These are phyloP conservation scores for Aspergillus cavernicola DNA, from an alignment of 495 filamentous ascomycete species.

Conservation along the genomic window DNA sequence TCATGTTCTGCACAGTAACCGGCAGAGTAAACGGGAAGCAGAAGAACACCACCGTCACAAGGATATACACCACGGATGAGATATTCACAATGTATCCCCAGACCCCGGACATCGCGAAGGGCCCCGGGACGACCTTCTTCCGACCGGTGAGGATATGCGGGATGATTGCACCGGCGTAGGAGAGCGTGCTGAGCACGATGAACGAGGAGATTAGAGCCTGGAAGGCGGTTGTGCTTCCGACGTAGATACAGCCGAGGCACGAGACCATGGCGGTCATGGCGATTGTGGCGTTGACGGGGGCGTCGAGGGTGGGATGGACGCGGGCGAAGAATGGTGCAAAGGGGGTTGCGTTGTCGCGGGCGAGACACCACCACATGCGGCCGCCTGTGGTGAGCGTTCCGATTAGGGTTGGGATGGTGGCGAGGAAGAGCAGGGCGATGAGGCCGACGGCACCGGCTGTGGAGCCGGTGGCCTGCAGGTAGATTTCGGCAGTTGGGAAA, in stretches of 20 bases:
- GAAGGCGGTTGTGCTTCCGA: slow-evolving; percentile 73
- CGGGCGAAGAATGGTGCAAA: slow-evolving; percentile 36
- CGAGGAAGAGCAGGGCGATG: slow-evolving; percentile 64
- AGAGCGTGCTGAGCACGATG: slow-evolving; percentile 64
- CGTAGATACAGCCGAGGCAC: slow-evolving; percentile 67
- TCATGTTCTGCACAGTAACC: slow-evolving; percentile 57
- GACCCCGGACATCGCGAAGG: slow-evolving; percentile 61
- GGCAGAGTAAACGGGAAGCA: slow-evolving; percentile 69
- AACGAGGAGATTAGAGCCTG: slow-evolving; percentile 68
- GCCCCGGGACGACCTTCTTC: slow-evolving; percentile 58
- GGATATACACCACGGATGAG: slow-evolving; percentile 58
- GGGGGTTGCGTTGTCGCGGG: slow-evolving; percentile 62
- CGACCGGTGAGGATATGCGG: slow-evolving; percentile 66
- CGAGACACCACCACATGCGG: slow-evolving; percentile 75
- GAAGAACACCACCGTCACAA: slow-evolving; percentile 69
- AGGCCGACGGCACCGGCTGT: slow-evolving; percentile 53
- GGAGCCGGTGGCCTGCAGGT: slow-evolving; percentile 71
- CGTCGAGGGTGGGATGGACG: slow-evolving; percentile 46
- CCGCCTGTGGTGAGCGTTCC: slow-evolving; percentile 71
- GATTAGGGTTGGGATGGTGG: slow-evolving; percentile 58
- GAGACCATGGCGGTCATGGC: slow-evolving; percentile 56
- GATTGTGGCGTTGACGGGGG: slow-evolving; percentile 67
- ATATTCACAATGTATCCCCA: slow-evolving; percentile 58
- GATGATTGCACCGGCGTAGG: slow-evolving; percentile 72
- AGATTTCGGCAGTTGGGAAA: slow-evolving; percentile 76